Evolutionary conservation across 1,284 basidiomycete genomes (phyloP).

Genomic region (Heterobasidion occidentale): DNA sequence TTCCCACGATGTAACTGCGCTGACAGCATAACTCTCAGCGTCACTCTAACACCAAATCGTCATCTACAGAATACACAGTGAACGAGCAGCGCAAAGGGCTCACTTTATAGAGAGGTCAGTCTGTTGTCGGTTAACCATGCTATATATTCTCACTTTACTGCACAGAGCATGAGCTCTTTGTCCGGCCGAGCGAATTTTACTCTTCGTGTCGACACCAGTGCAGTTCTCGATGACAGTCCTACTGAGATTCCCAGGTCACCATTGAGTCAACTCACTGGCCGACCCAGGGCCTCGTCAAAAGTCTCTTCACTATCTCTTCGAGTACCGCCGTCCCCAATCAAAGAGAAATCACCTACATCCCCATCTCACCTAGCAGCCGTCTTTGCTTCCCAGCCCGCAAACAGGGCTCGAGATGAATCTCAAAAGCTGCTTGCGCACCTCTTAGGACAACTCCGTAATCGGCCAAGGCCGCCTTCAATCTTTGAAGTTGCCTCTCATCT

Average conservation of each 20-base stretch:
- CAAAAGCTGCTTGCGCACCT: conserved; percentile 54
- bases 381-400: conserved; percentile 19
- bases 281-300: neutral
- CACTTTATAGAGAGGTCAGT: too few relatives aligned
- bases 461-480: conserved; percentile 40
- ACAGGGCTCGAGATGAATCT: conserved; percentile 42
- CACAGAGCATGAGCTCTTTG: too few relatives aligned
- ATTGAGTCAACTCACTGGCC: neutral
- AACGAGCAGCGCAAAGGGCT: too few relatives aligned
- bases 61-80: too few relatives aligned
- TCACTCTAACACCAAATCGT: too few relatives aligned
- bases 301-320: conserved; percentile 20
- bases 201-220: conserved; percentile 20
- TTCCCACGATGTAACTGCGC: too few relatives aligned
- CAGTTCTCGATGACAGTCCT: conserved; percentile 3
- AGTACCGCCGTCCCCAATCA: conserved; percentile 22
- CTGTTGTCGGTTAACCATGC: too few relatives aligned
- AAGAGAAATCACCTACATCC: conserved; percentile 18
- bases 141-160: too few relatives aligned
- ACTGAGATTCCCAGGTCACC: conserved; percentile 1
- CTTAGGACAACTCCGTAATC: conserved; percentile 44
- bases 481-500: conserved; percentile 30
- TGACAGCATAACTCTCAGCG: too few relatives aligned
- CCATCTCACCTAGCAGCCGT: neutral
- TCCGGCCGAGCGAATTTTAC: conserved; percentile 6